Conservation (phyloP, 2,329 filamentous ascomycete genomes). For the Apiospora rasikravindrae region DNA sequence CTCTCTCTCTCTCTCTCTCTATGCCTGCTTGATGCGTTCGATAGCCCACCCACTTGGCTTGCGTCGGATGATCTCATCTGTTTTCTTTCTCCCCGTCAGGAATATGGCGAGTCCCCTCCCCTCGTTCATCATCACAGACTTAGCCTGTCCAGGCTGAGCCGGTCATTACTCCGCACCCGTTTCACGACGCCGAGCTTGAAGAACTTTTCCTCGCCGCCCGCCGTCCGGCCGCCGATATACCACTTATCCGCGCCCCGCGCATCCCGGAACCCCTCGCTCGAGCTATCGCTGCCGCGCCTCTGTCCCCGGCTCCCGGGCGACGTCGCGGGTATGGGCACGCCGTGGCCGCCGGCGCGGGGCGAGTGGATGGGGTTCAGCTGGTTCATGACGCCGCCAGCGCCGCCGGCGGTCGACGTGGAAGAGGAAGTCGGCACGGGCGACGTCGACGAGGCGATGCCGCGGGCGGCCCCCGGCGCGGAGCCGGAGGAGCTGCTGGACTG, state of each 20-base stretch:
- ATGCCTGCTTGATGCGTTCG: not conserved
- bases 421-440: constrained; percentile 32
- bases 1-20: not conserved
- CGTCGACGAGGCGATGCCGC: constrained; percentile 19
- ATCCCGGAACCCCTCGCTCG: constrained; percentile 76
- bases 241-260: constrained; percentile 68
- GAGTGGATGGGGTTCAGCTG: constrained; percentile 37
- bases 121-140: constrained; percentile 65
- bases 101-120: not conserved
- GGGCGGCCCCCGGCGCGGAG: not conserved
- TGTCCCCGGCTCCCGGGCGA: constrained; percentile 34
- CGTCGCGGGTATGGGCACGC: constrained; percentile 32
- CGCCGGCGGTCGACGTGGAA: not conserved
- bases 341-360: constrained; percentile 25
- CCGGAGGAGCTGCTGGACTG: constrained; percentile 25
- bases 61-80: not conserved
- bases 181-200: constrained; percentile 81
- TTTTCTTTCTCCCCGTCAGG: not conserved
- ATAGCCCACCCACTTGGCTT: not conserved
- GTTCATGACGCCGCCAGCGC: constrained; percentile 36
- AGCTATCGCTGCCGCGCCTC: constrained; percentile 75
- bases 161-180: constrained; percentile 74
- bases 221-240: constrained; percentile 81
- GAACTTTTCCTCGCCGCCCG: constrained; percentile 78
- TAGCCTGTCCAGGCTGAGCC: constrained; percentile 75